Conservation (phyloP, 2,329 filamentous ascomycete species). For the Allantophomopsis cytisporea region DNA sequence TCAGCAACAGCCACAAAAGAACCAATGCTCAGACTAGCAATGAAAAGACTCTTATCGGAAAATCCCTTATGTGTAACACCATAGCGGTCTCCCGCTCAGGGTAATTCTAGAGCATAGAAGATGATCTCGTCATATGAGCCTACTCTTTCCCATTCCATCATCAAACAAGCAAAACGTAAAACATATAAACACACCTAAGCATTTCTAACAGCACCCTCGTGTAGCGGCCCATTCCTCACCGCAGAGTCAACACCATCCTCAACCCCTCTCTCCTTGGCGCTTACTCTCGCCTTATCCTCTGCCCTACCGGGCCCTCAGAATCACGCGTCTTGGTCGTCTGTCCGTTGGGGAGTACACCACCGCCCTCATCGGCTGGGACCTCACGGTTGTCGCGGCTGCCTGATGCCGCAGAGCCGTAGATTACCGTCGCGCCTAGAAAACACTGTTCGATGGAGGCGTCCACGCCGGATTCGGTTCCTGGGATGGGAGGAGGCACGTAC, state of each 20-base stretch:
- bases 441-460: constrained; percentile 23
- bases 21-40: too few species aligned
- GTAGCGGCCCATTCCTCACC: background rate
- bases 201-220: too few species aligned
- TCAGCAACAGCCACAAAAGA: too few species aligned
- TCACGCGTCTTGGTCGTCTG: constrained; percentile 29
- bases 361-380: constrained; percentile 30
- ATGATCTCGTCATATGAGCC: too few species aligned
- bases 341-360: constrained; percentile 18
- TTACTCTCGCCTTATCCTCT: constrained; percentile 25
- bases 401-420: constrained; percentile 25
- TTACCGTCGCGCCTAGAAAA: constrained; percentile 29
- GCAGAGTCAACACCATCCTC: constrained; percentile 4
- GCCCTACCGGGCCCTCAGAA: constrained; percentile 31
- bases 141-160: too few species aligned
- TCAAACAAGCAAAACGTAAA: too few species aligned
- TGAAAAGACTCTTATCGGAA: too few species aligned
- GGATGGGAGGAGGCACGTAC: constrained; percentile 13
- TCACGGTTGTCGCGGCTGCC: constrained; percentile 30
- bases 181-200: too few species aligned
- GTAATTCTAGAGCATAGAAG: too few species aligned
- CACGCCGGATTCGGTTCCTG: constrained; percentile 31
- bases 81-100: too few species aligned
- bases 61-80: too few species aligned
- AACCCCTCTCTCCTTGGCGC: constrained; percentile 18